Conservation (phyloP, 495 filamentous ascomycete species). For the Xylaria acuta region DNA sequence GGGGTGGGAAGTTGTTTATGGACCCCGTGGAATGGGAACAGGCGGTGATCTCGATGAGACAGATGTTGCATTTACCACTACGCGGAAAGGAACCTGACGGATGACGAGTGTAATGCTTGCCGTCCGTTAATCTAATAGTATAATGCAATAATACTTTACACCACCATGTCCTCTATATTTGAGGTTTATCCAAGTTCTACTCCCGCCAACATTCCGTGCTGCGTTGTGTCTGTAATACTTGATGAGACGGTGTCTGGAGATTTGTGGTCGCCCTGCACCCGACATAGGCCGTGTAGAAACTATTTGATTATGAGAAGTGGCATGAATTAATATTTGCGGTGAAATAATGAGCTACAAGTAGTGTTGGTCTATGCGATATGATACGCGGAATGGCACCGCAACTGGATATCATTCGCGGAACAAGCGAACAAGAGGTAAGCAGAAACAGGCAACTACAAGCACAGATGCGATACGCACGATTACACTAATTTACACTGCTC, state of each 20-base stretch:
- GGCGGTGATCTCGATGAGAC: neutral
- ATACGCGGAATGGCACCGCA: neutral
- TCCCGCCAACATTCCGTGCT: neutral
- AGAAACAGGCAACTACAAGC: neutral
- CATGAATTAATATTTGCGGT: neutral
- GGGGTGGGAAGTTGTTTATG: neutral
- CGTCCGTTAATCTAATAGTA: constrained; percentile 15
- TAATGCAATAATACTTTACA: constrained; percentile 27
- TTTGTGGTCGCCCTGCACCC: neutral
- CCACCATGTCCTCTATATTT: neutral
- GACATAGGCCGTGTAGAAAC: neutral
- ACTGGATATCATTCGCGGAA: neutral
- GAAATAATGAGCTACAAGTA: neutral
- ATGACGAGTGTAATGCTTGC: constrained; percentile 22
- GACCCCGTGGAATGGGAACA: neutral
- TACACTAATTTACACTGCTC: neutral
- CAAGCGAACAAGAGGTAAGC: no score
- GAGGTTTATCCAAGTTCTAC: neutral
- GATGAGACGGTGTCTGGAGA: neutral
- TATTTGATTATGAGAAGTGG: neutral
- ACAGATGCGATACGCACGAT: neutral
- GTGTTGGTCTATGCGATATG: neutral
- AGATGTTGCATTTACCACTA: constrained; percentile 15
- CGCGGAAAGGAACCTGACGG: constrained; percentile 17
- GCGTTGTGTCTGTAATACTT: neutral